These are phyloP conservation scores for Colletotrichum aenigma DNA, from an alignment of 2,329 filamentous ascomycete genomes.

Conservation along the genomic window DNA sequence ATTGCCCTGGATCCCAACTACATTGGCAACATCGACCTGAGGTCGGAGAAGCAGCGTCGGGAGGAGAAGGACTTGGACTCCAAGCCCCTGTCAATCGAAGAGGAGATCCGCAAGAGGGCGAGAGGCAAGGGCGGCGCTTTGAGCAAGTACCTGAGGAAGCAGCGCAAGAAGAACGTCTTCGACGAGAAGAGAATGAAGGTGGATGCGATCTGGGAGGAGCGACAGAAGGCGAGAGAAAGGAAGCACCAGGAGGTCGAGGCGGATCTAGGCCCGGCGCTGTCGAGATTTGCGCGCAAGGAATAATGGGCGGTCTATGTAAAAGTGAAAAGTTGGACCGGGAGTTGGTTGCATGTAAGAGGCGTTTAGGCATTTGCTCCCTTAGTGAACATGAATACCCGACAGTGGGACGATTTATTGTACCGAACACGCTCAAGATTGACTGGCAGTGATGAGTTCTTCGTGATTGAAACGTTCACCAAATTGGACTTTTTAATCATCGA, in stretches of 20 bases:
- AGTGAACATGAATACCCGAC: slow-evolving; percentile 23
- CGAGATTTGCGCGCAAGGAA: slow-evolving; percentile 80
- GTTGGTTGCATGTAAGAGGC: slow-evolving; percentile 23
- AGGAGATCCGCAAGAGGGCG: slow-evolving; percentile 75
- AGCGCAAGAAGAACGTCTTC: slow-evolving; percentile 89
- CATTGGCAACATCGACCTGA: slow-evolving; percentile 84
- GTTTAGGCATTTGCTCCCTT: slow-evolving; percentile 21
- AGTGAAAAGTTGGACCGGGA: slow-evolving; percentile 15
- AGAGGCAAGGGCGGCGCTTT: slow-evolving; percentile 89
- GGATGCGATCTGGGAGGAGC: slow-evolving; percentile 80
- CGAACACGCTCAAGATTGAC: background rate
- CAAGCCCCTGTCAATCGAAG: slow-evolving; percentile 60
- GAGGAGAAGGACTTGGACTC: slow-evolving; percentile 82
- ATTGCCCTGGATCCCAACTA: slow-evolving; percentile 93
- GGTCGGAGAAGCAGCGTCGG: slow-evolving; percentile 77
- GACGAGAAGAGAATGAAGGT: slow-evolving; percentile 91
- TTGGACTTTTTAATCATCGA: background rate
- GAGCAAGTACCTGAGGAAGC: slow-evolving; percentile 89
- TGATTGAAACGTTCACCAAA: background rate
- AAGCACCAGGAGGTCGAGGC: slow-evolving; percentile 67
- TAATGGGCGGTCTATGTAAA: slow-evolving; percentile 30
- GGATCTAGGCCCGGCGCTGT: slow-evolving; percentile 84
- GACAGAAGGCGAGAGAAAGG: slow-evolving; percentile 69
- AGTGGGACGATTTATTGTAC: background rate
- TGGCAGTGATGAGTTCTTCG: background rate